Conservation (phyloP, 2,329 filamentous ascomycete genomes). For the Myriangium duriaei region DNA sequence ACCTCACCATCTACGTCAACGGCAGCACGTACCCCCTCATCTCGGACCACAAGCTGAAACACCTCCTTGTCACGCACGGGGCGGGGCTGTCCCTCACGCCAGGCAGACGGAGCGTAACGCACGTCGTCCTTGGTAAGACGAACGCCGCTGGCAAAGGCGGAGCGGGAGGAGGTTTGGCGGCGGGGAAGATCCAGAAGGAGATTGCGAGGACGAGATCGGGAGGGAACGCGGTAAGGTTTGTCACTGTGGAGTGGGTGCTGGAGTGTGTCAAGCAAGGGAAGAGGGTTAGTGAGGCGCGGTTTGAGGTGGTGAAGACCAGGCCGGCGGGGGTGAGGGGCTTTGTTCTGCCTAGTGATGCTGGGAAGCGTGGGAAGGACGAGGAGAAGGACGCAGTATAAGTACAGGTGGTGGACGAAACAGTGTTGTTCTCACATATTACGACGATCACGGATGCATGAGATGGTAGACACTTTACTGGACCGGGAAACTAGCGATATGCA, state of each 20-base stretch:
- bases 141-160: conserved; percentile 31
- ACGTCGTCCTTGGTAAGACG: conserved; percentile 64
- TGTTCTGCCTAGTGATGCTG: no score
- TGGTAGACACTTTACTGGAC: no score
- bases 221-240: conserved; percentile 63
- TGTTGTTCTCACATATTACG: no score
- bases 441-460: no score
- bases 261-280: conserved; percentile 68
- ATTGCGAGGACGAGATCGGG: conserved; percentile 44
- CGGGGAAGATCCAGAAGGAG: conserved; percentile 70
- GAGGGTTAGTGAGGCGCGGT: conserved; percentile 61
- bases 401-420: no score
- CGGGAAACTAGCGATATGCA: no score
- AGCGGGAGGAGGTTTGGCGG: conserved; percentile 63
- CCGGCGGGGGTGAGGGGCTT: conserved; percentile 4
- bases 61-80: conserved; percentile 61
- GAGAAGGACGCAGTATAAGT: no score
- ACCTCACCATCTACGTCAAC: conserved; percentile 71
- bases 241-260: conserved; percentile 74
- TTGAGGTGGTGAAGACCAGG: conserved; percentile 32
- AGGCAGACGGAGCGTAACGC: conserved; percentile 63
- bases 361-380: no score
- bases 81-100: conserved; percentile 58
- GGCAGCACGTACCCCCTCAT: conserved; percentile 70
- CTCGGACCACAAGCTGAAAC: conserved; percentile 78